phyloP scores from a whole-genome alignment of 106 monocot genomes.

The Hemerocallis citrina region DNA sequence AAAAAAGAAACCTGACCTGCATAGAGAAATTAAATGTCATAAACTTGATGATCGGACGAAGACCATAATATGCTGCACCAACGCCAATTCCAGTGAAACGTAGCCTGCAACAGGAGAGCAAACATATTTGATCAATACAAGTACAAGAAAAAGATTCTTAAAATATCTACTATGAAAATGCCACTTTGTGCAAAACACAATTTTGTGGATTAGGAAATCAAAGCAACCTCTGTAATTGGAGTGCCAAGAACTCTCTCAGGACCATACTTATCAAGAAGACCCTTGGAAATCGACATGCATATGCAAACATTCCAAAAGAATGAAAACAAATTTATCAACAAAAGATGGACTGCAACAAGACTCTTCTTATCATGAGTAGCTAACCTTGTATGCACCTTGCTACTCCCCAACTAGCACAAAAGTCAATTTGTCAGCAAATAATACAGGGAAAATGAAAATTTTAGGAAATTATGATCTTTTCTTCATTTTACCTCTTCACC shows the following conservation, averaged over 20 bases:
- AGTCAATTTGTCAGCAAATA: neutral
- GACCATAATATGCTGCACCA: constrained; percentile 94
- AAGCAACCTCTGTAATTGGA: constrained; percentile 77
- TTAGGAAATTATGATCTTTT: constrained; percentile 1
- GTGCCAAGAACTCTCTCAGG: constrained; percentile 85
- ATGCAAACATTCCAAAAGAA: neutral
- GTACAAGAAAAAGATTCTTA: neutral
- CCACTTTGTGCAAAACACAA: no score
- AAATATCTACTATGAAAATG: no score
- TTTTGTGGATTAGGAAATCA: no score
- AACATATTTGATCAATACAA: neutral
- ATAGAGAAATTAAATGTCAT: constrained; percentile 99
- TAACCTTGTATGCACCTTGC: constrained; percentile 90
- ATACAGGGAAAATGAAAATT: neutral
- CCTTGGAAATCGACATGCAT: constrained; percentile 79
- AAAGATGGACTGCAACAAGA: neutral
- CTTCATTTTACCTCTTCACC: constrained; percentile 72
- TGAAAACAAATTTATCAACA: constrained; percentile 11
- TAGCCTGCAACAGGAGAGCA: constrained; percentile 47
- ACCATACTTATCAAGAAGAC: constrained; percentile 81
- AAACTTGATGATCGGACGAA: constrained; percentile 85
- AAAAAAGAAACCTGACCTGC: constrained; percentile 52
- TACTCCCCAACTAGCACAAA: constrained; percentile 72
- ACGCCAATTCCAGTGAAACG: constrained; percentile 98
- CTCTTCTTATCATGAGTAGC: neutral